phyloP scores from a whole-genome alignment of 331 rosid genomes.

The Dryas integrifolia region DNA sequence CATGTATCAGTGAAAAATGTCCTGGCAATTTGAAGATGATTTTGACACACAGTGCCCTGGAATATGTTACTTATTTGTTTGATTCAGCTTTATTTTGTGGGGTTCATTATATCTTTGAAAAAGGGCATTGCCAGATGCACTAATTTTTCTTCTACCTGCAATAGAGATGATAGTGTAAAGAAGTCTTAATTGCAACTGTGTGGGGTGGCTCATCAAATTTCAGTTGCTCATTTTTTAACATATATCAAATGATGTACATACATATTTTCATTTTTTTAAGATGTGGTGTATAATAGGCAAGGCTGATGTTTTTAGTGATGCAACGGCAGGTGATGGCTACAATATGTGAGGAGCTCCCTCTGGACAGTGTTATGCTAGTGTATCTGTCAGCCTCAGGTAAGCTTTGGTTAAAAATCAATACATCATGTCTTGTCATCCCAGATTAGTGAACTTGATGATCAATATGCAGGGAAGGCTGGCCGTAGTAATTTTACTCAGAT shows the following conservation, averaged over 20 bases:
- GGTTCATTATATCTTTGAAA: not conserved
- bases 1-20: not conserved
- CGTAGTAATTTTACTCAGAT: constrained; percentile 45
- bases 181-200: not conserved
- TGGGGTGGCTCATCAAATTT: not conserved
- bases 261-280: not conserved
- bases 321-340: constrained; percentile 84
- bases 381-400: constrained; percentile 95
- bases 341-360: constrained; percentile 88
- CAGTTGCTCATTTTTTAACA: not conserved
- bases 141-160: not conserved
- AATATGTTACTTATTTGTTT: not conserved
- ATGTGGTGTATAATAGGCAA: constrained; percentile 11
- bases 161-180: not conserved
- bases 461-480: constrained; percentile 68
- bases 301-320: constrained; percentile 34
- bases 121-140: not conserved
- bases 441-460: constrained; percentile 41
- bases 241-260: not conserved
- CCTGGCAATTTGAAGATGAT: not conserved
- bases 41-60: not conserved
- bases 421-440: constrained; percentile 17
- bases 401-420: constrained; percentile 27
- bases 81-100: not conserved
- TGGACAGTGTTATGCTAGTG: constrained; percentile 75